Conservation (phyloP, 805 yeast species). For the Groenewaldozyma tartarivorans region DNA sequence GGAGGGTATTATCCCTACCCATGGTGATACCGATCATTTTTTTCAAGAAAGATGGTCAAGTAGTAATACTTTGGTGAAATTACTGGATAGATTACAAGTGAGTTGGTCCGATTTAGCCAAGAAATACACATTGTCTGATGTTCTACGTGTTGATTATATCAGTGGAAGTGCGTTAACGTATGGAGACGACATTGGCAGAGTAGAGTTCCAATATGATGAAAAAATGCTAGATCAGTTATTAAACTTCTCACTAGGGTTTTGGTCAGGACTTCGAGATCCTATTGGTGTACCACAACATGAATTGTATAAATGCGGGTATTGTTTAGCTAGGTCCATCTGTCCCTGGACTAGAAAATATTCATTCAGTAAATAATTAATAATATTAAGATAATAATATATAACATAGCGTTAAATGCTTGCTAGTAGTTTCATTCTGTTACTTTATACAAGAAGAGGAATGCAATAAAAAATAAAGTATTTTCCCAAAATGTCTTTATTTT, state of each 20-base stretch:
- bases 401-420: too few species aligned
- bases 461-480: too few species aligned
- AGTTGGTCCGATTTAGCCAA: neutral
- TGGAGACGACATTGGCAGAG: constrained; percentile 10
- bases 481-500: too few species aligned
- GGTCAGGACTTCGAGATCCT: constrained; percentile 18
- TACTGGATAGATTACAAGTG: neutral
- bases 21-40: neutral
- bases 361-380: too few species aligned
- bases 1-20: neutral
- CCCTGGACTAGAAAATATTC: too few species aligned
- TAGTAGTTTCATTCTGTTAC: too few species aligned
- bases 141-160: constrained; percentile 12
- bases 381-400: too few species aligned
- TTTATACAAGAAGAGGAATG: too few species aligned
- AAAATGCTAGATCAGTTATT: constrained; percentile 7
- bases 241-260: constrained; percentile 16
- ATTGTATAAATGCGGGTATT: constrained; percentile 13
- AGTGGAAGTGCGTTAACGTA: neutral
- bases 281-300: constrained; percentile 16
- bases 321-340: constrained; percentile 4
- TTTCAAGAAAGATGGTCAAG: neutral
- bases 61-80: neutral
- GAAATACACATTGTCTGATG: constrained; percentile 3
- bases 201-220: constrained; percentile 12